These are phyloP conservation scores for Coemansia sp. DNA, from an alignment of 192 early-diverging fungal species.

Conservation along the genomic window DNA sequence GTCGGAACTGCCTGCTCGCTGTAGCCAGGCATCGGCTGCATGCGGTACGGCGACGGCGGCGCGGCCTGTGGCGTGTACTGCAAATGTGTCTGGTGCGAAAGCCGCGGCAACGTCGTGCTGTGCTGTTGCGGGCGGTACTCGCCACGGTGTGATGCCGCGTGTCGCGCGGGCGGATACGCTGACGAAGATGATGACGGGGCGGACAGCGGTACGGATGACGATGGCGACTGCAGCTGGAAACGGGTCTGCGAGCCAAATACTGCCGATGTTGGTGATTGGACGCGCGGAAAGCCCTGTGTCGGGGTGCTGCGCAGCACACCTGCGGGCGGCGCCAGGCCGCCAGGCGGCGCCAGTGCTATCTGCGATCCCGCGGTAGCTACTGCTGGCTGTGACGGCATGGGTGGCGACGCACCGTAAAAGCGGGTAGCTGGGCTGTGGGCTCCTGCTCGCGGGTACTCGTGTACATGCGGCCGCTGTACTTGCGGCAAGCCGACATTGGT, in stretches of 20 bases:
- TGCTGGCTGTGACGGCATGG: conserved; percentile 7
- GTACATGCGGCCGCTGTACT: not conserved
- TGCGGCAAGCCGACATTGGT: not conserved
- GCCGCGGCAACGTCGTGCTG: conserved; percentile 2
- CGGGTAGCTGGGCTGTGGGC: not conserved
- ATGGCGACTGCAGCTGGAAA: conserved; percentile 5
- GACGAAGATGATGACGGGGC: conserved; percentile 16
- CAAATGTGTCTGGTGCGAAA: conserved; percentile 8
- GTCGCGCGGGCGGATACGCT: conserved; percentile 10
- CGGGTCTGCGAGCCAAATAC: conserved; percentile 4
- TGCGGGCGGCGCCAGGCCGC: conserved; percentile 10
- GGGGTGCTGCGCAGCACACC: not conserved
- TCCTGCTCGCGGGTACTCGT: not conserved
- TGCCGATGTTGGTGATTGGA: conserved; percentile 13
- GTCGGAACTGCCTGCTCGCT: conserved; percentile 1
- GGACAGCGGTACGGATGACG: conserved; percentile 20
- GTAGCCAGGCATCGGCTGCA: conserved; percentile 7
- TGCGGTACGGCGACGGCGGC: not conserved
- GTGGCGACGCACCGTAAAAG: not conserved
- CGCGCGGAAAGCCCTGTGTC: conserved; percentile 4
- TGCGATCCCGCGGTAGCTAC: not conserved
- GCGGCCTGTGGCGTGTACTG: conserved; percentile 16
- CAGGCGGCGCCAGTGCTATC: conserved; percentile 8
- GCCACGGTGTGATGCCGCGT: conserved; percentile 5
- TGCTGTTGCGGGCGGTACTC: conserved; percentile 14